Evolutionary conservation across 305 asterid species (phyloP).

Genomic region (Solanum chacoense): DNA sequence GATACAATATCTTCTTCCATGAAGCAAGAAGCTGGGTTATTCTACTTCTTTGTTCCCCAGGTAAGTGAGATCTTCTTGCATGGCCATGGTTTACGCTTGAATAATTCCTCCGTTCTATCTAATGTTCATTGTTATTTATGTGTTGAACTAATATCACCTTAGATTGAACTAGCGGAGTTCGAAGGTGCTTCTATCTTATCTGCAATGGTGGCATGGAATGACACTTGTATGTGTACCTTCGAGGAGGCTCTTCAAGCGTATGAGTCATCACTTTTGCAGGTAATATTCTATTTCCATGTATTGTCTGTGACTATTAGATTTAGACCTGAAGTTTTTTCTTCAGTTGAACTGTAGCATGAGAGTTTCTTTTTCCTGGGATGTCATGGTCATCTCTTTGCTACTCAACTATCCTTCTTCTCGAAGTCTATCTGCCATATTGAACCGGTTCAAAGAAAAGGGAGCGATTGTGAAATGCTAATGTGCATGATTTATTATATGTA

Average conservation of each 20-base stretch:
- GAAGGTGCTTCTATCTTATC: conserved; percentile 52
- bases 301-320: not conserved
- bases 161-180: conserved; percentile 81
- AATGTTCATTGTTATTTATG: not conserved
- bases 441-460: not conserved
- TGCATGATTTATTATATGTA: not conserved
- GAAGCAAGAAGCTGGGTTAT: conserved; percentile 55
- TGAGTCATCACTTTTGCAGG: conserved; percentile 62
- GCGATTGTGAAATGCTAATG: not conserved
- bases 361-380: not conserved
- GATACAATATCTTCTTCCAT: conserved; percentile 34
- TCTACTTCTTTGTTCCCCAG: conserved; percentile 78
- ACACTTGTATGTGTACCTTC: conserved; percentile 44
- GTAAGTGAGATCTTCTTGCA: conserved; percentile 22
- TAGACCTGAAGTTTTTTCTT: not conserved
- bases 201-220: conserved; percentile 78
- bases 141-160: conserved; percentile 14
- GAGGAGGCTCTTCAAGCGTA: conserved; percentile 47
- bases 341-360: not conserved
- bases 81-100: not conserved
- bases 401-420: not conserved
- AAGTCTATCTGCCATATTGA: not conserved
- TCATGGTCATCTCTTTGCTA: not conserved
- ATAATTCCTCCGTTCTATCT: not conserved
- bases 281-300: conserved; percentile 13